Evolutionary conservation across 257 asterid genomes (phyloP).

Genomic region (Ophiorrhiza pumila): DNA sequence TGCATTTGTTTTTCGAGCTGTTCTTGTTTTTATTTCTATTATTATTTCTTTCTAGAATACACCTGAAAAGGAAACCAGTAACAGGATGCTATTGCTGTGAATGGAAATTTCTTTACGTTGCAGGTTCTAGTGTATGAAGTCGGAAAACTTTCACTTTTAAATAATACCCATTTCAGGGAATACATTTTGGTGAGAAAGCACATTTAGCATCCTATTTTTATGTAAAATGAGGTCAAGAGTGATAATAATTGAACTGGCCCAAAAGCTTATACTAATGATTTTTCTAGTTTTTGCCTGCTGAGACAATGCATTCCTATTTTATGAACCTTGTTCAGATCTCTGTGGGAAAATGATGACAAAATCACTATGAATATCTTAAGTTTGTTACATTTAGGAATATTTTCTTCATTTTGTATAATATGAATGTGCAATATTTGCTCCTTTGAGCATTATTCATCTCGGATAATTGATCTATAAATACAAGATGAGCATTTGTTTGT

Average conservation of each 20-base stretch:
- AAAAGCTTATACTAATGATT: neutral
- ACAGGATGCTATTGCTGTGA: neutral
- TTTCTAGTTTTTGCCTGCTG: neutral
- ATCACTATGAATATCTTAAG: neutral
- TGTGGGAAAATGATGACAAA: neutral
- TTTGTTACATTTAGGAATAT: neutral
- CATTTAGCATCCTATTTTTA: neutral
- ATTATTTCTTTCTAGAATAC: neutral
- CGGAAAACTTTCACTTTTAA: neutral
- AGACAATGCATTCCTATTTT: neutral
- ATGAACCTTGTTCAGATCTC: neutral
- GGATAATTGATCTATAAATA: neutral
- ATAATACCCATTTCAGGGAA: constrained; percentile 1
- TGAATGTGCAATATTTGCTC: neutral
- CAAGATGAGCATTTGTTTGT: neutral
- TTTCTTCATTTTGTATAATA: neutral
- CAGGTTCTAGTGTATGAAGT: neutral
- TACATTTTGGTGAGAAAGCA: neutral
- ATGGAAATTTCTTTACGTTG: neutral
- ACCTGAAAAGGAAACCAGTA: neutral
- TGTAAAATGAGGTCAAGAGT: neutral
- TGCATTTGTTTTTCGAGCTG: neutral
- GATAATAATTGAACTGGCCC: neutral
- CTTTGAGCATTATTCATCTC: neutral
- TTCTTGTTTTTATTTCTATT: neutral